Base-by-base conservation (phyloP, 2,329 filamentous ascomycete genomes). In the Beauveria australis region DNA sequence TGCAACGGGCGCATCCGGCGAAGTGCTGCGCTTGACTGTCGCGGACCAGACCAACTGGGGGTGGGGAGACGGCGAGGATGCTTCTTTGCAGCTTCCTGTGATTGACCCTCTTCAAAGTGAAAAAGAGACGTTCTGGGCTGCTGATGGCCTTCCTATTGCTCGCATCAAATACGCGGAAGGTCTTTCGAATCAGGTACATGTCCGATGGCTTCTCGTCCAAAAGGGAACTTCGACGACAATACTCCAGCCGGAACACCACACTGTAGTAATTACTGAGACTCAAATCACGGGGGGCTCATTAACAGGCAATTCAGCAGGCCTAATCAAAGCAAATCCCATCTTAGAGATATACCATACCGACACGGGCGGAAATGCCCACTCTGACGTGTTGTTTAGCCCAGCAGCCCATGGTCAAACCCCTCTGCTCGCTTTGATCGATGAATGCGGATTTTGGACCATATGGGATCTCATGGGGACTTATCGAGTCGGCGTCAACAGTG, bases 371-470 rank as follows among this genome's bases (percentile, higher is more conserved):
- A 74, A 72, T 33, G 68, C 77, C 0, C 86, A 89, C 66, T 79
- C 79, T 0, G 86, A 92, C 71, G 76, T 89, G 3, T 73, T 81
- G 0, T 89, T 92, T 69, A 87, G 86, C 64, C 82, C 87, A 0
- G 71, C 72, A 4, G 68, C 67, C 5, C 64, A 62, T 19, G 68
- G 74, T 61, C 64, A 82, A 74, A 70, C 82, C 78, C 80, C 83
- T 1, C 86, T 89, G 66, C 73, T 92, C 57, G 86, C 79, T 18
- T 76, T 91, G 28, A 76, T 92, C 19, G 87, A 92, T 66, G 77
- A 83, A 56, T 74, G 74, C 40, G 88, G 88, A 1, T 77, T 75
- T 61, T 92, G 89, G 89, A 85, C 77, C 48, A 71, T 91, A 4
- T 91, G 87, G 85, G 79, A 88, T 63, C 73, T 88, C 26, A 65